Evolutionary conservation across 805 yeast genomes (phyloP), one percentile per base, ranked within the genome.

Genomic region (Wickerhamiella parazyma): DNA sequence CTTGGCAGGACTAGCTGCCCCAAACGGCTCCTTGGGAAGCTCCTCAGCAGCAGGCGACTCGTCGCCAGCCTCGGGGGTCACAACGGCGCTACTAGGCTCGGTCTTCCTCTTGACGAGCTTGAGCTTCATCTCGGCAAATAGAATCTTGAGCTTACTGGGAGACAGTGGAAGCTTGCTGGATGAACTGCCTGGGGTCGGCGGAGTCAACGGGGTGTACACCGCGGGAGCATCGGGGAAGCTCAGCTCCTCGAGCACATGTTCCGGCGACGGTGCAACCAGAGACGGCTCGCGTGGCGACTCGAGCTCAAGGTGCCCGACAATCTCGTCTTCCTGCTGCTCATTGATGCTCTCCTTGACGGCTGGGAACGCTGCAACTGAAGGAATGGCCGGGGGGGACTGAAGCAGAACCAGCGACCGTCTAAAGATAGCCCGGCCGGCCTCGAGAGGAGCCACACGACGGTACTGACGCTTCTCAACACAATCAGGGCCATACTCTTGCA

Each of bases 401-500:
- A 28, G 7, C 16, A 28, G 16, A 11, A 28, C 16, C 14, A 28
- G 16, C 31, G 31, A 28, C 14, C 31, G 14, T 16, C 31, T 28
- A 7, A 28, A 28, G 16, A 28, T 28, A n/a, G 31, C 31, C 31
- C n/a, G 10, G 31, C 31, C 16, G 31, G 31, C 31, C 6, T 28
- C 14, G 7, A 28, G 6, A 4, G 31, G 14, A 28, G 14, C 16
- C 8, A 28, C 14, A 3, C 31, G 10, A 14, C 14, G 6, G 31
- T 28, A 28, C 16, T 28, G 31, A 7, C 31, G 35, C 29, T 39
- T 35, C 31, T 39, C 42, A 4, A n/a, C 7, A 26, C 42, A 39
- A n/a, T 39, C 42, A 3, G 29, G 22, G 29, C 42, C 42, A 14
- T 19, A 26, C 21, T 39, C 42, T 16, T 39, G 42, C 5, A 31